Conservation (phyloP, 495 filamentous ascomycete species). For the Venustampulla echinocandica region DNA sequence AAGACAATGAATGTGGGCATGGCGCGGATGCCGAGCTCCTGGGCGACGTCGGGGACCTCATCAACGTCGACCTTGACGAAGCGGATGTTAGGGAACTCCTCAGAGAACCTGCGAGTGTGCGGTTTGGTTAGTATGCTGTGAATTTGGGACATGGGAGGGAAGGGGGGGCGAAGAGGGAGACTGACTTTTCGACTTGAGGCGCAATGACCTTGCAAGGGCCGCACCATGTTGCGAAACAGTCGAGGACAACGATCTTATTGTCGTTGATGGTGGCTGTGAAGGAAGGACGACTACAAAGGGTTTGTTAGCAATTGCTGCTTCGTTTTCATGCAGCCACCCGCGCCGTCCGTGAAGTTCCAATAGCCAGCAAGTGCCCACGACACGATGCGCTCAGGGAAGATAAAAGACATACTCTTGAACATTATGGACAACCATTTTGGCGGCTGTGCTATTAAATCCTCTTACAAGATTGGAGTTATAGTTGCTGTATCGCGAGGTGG, state of each 20-base stretch:
- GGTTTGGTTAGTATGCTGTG: slow-evolving; percentile 5
- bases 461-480: slow-evolving; percentile 5
- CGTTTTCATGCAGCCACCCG: too few relatives aligned
- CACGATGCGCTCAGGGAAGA: not conserved
- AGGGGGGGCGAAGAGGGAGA: slow-evolving; percentile 8
- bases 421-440: slow-evolving; percentile 50
- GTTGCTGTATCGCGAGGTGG: not conserved
- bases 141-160: slow-evolving; percentile 1
- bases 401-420: slow-evolving; percentile 33
- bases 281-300: slow-evolving; percentile 41
- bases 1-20: slow-evolving; percentile 94
- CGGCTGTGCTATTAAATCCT: slow-evolving; percentile 38
- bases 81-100: slow-evolving; percentile 44
- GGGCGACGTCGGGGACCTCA: slow-evolving; percentile 62
- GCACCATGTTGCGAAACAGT: slow-evolving; percentile 89
- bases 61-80: slow-evolving; percentile 97
- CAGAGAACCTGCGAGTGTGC: slow-evolving; percentile 38
- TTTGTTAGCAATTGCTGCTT: slow-evolving; percentile 19
- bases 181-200: slow-evolving; percentile 59
- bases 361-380: too few relatives aligned
- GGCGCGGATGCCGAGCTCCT: slow-evolving; percentile 75
- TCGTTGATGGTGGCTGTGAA: slow-evolving; percentile 50
- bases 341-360: too few relatives aligned
- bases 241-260: slow-evolving; percentile 61
- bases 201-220: slow-evolving; percentile 90